Conservation (phyloP, 148 eudicot species). For the Heliosperma pusillum region DNA sequence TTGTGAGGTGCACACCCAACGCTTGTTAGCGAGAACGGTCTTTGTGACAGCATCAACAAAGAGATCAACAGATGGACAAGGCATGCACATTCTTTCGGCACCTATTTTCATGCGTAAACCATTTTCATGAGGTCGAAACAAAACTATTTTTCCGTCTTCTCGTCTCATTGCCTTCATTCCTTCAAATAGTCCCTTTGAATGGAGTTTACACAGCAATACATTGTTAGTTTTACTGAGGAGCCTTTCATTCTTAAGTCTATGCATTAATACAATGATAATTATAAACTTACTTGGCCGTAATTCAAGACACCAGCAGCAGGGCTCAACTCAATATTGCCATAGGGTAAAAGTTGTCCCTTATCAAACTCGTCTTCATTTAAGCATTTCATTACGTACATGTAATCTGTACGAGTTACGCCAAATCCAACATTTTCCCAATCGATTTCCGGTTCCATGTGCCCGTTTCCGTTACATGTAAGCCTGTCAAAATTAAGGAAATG, state of each 20-base stretch:
- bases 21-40: slow-evolving; percentile 40
- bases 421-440: slow-evolving; percentile 36
- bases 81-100: slow-evolving; percentile 52
- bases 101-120: slow-evolving; percentile 38
- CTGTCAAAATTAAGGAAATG: neutral
- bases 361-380: slow-evolving; percentile 20
- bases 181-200: slow-evolving; percentile 36
- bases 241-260: too few species aligned
- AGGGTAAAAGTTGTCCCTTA: slow-evolving; percentile 32
- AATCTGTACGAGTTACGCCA: slow-evolving; percentile 30
- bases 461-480: slow-evolving; percentile 5
- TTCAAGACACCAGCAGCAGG: slow-evolving; percentile 41
- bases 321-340: slow-evolving; percentile 33
- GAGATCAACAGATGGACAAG: slow-evolving; percentile 40
- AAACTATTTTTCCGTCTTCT: slow-evolving; percentile 28
- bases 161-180: slow-evolving; percentile 40
- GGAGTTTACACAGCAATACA: neutral
- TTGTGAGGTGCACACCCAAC: slow-evolving; percentile 32
- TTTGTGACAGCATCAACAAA: slow-evolving; percentile 43
- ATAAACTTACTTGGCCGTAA: slow-evolving; percentile 33
- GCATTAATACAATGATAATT: too few species aligned
- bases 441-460: slow-evolving; percentile 10
- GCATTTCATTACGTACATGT: slow-evolving; percentile 38
- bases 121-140: slow-evolving; percentile 41
- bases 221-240: neutral